These are phyloP conservation scores for Vickermania ingenoplastis DNA, from an alignment of 208 protist genomes.

Conservation along the genomic window DNA sequence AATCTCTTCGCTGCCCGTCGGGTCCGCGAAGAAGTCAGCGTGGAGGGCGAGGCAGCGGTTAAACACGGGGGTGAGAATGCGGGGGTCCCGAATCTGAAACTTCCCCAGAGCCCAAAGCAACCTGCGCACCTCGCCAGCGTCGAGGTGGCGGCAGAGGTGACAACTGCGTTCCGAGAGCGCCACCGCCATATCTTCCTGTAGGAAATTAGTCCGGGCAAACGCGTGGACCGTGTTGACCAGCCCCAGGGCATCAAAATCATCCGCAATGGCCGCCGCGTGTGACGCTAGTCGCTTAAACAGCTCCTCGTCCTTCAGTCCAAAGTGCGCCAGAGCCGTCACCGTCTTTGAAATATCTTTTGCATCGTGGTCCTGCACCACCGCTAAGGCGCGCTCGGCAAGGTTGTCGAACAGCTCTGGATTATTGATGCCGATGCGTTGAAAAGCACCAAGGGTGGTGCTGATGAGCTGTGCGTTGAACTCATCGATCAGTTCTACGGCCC, in stretches of 20 bases:
- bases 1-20: constrained; percentile 84
- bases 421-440: constrained; percentile 89
- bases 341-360: constrained; percentile 73
- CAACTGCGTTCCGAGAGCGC: constrained; percentile 81
- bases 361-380: constrained; percentile 87
- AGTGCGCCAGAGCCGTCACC: constrained; percentile 83
- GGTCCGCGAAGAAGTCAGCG: constrained; percentile 85
- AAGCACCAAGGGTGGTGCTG: constrained; percentile 79
- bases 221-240: constrained; percentile 85
- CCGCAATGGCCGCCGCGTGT: constrained; percentile 77
- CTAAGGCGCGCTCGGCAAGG: constrained; percentile 80
- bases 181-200: constrained; percentile 84
- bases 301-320: constrained; percentile 88
- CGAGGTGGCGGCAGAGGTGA: constrained; percentile 71
- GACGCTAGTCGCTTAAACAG: constrained; percentile 84
- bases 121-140: constrained; percentile 68
- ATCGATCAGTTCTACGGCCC: constrained; percentile 87
- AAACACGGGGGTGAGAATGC: constrained; percentile 71
- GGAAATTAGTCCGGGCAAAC: constrained; percentile 81
- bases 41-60: constrained; percentile 85
- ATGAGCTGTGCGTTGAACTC: constrained; percentile 89
- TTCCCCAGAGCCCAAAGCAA: constrained; percentile 85
- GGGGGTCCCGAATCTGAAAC: constrained; percentile 79
- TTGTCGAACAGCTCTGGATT: constrained; percentile 91
- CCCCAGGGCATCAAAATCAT: constrained; percentile 70